A percentile compares a stretch with the other conserved stretches of the same genome.
These are phyloP conservation scores for Talaromyces trachyspermus DNA, from an alignment of 495 filamentous ascomycete genomes.

Conservation along the genomic window DNA sequence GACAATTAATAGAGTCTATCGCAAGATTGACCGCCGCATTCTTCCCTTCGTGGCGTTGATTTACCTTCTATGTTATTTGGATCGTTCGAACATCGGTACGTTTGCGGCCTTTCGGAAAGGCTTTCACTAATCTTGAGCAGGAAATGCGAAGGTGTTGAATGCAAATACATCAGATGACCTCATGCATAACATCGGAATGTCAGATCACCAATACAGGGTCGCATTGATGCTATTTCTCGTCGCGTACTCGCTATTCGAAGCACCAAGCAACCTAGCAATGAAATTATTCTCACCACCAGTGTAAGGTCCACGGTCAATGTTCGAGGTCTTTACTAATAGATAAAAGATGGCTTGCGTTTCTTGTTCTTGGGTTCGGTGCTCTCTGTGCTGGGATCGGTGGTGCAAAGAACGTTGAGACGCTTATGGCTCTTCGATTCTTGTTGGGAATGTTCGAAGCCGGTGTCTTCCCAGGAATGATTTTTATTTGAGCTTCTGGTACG, in stretches of 20 bases:
- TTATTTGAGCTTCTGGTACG: constrained; percentile 53
- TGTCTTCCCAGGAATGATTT: constrained; percentile 48
- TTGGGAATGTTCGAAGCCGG: constrained; percentile 38
- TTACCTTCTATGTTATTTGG: constrained; percentile 87
- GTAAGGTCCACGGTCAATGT: background rate
- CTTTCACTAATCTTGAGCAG: background rate
- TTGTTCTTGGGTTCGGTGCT: constrained; percentile 50
- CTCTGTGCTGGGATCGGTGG: constrained; percentile 47
- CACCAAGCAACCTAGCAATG: constrained; percentile 50
- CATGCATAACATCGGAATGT: constrained; percentile 41
- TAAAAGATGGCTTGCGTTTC: constrained; percentile 45
- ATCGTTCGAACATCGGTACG: constrained; percentile 87
- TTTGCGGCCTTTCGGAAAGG: too few species aligned
- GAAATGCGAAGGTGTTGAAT: constrained; percentile 49
- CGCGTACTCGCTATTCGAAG: constrained; percentile 48
- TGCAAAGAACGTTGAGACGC: constrained; percentile 27
- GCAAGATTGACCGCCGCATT: constrained; percentile 76
- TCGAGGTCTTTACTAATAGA: background rate
- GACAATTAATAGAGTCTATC: too few species aligned
- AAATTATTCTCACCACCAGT: constrained; percentile 48
- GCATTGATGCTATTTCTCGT: constrained; percentile 55
- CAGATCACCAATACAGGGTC: constrained; percentile 43
- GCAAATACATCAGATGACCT: constrained; percentile 41
- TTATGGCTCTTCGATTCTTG: constrained; percentile 47
- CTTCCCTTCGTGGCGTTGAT: constrained; percentile 90